Base-by-base conservation (phyloP, 139 green algal species). In the Coelastrella sp. region DNA sequence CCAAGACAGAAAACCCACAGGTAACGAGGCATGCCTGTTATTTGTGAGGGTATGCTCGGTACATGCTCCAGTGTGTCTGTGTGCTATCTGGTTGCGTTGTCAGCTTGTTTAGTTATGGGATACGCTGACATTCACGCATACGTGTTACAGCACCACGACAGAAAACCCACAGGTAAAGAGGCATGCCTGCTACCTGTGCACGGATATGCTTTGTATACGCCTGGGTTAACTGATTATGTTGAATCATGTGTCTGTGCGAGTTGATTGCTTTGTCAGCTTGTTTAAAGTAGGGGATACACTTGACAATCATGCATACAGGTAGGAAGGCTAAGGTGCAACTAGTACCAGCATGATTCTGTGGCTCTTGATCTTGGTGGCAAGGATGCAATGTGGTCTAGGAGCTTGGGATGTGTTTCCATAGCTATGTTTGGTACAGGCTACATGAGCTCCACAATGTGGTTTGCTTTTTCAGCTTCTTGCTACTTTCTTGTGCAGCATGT, bases 71-170 rank as follows among this genome's bases (percentile, higher is more conserved):
- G 73, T 7, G 5, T 19, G 17, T 7, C 5, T 57, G 19, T 60
- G 58, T 13, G 8, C 11, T 64, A 86, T 20, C 59, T 64, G 60
- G 10, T 19, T 20, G 80, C 20, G n/a, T 19, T 57, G 5, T 66
- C 76, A 87, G 78, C 56, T 22, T 91, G 61, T 86, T 91, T 23
- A 87, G 77, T 19, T 91, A 91, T 73, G 47, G 59, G 60, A 87
- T 54, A 61, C 56, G 0, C 7, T 91, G 5, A 91, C 87, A 11
- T 81, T 91, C 56, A 86, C 79, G 14, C 66, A 91, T 78, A 87
- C 77, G 3, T 86, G 77, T 78, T 91, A 87, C 66, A 56, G 17
- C 54, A 87, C 5, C 56, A 91, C 86, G 66, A 86, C 78, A 20
- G 20, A 14, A 5, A 32, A n/a, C 2, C 87, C 87, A 8, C 58